phyloP scores from a whole-genome alignment of 225 moss, liverwort and hornwort species.

The Bryum argenteum region DNA sequence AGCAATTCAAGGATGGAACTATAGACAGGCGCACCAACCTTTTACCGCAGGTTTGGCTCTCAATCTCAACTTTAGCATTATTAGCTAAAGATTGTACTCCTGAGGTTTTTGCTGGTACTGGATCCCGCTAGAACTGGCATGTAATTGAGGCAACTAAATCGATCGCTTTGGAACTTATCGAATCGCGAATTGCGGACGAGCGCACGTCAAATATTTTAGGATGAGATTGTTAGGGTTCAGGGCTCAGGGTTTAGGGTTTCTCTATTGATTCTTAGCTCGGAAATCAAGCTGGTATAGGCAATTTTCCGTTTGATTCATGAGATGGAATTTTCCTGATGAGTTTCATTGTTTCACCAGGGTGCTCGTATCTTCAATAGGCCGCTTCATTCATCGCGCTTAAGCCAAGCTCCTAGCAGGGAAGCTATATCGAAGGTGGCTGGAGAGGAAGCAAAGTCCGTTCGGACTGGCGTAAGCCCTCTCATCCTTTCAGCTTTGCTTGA shows the following conservation, averaged over 20 bases:
- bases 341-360: conserved; percentile 27
- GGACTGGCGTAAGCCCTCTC: conserved; percentile 43
- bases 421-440: conserved; percentile 40
- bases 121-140: background rate
- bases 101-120: background rate
- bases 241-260: conserved; percentile 15
- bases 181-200: background rate
- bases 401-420: conserved; percentile 24
- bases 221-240: conserved; percentile 8
- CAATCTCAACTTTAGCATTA: background rate
- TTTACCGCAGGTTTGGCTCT: conserved; percentile 25
- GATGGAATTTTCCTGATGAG: background rate
- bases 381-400: conserved; percentile 34
- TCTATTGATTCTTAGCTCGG: background rate
- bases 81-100: background rate
- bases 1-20: conserved; percentile 16
- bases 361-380: conserved; percentile 31
- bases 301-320: background rate
- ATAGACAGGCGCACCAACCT: conserved; percentile 16
- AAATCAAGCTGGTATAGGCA: background rate
- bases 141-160: background rate
- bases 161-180: background rate
- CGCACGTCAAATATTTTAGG: background rate
- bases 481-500: background rate
- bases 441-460: conserved; percentile 33